phyloP scores from a whole-genome alignment of 495 filamentous ascomycete genomes.

The Xylaria curta region DNA sequence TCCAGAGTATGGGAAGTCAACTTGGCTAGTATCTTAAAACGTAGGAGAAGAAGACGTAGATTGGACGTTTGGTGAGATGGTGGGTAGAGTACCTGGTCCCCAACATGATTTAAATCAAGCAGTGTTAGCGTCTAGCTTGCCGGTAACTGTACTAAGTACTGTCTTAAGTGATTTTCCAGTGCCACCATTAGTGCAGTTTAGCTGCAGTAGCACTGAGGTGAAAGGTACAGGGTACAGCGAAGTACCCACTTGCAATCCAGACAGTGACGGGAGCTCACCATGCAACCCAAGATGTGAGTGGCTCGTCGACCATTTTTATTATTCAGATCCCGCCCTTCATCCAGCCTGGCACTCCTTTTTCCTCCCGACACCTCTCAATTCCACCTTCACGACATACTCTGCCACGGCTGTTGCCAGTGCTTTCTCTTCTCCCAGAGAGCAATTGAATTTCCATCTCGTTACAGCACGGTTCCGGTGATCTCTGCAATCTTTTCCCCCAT shows the following conservation, averaged over 20 bases:
- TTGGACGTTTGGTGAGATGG: constrained; percentile 11
- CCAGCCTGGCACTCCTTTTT: constrained; percentile 1
- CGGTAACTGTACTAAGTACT: constrained; percentile 2
- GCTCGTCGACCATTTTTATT: constrained; percentile 26
- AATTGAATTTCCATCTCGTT: constrained; percentile 16
- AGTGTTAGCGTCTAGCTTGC: neutral
- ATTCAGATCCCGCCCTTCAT: constrained; percentile 20
- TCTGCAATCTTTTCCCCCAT: constrained; percentile 2
- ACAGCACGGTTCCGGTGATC: constrained; percentile 12
- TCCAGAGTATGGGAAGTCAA: neutral
- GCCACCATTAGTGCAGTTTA: neutral
- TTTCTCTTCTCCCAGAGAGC: constrained; percentile 16
- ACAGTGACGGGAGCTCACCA: constrained; percentile 3
- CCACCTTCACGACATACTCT: constrained; percentile 4
- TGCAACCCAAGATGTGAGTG: constrained; percentile 16
- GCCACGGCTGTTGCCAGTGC: constrained; percentile 21
- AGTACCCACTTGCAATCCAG: constrained; percentile 11
- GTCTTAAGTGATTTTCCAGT: neutral
- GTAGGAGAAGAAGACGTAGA: neutral
- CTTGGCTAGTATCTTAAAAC: neutral
- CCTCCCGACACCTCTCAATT: constrained; percentile 18
- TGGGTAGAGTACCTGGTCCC: constrained; percentile 20
- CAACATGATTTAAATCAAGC: constrained; percentile 19
- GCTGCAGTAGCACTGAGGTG: neutral
- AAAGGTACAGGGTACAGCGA: neutral